Percentiles rank a stretch among this genome's conserved stretches.
These are phyloP conservation scores for Coemansia aciculifera DNA, from an alignment of 192 early-diverging fungal species.

Conservation along the genomic window DNA sequence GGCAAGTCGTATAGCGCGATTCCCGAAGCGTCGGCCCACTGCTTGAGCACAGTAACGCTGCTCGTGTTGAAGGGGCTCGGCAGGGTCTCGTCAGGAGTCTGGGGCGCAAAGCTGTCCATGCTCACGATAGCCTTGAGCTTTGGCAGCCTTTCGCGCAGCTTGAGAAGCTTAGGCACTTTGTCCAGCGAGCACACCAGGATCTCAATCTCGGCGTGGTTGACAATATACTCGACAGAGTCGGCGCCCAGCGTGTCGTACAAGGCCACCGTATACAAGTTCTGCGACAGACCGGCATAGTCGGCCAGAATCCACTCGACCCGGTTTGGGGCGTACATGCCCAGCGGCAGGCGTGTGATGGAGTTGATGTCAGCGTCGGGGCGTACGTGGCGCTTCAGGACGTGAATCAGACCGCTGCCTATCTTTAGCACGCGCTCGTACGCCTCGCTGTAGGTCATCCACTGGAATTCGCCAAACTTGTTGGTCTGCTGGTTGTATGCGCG, in stretches of 20 bases:
- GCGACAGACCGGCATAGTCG: slow-evolving; percentile 65
- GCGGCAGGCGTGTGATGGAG: slow-evolving; percentile 34
- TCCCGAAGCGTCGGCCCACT: slow-evolving; percentile 66
- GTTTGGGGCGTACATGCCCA: slow-evolving; percentile 78
- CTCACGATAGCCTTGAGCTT: slow-evolving; percentile 71
- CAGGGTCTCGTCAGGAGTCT: slow-evolving; percentile 29
- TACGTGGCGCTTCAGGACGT: slow-evolving; percentile 58
- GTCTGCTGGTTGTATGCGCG: slow-evolving; percentile 62
- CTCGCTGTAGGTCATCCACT: slow-evolving; percentile 72
- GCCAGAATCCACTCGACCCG: slow-evolving; percentile 75
- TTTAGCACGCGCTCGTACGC: slow-evolving; percentile 60
- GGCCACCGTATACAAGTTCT: slow-evolving; percentile 69
- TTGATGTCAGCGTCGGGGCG: slow-evolving; percentile 37
- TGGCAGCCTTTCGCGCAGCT: slow-evolving; percentile 62
- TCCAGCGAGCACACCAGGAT: slow-evolving; percentile 67
- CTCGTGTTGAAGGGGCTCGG: slow-evolving; percentile 49
- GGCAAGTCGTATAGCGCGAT: slow-evolving; percentile 62
- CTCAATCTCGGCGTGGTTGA: slow-evolving; percentile 80
- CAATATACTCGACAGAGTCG: slow-evolving; percentile 78
- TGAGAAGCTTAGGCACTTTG: slow-evolving; percentile 62
- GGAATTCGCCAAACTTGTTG: slow-evolving; percentile 64
- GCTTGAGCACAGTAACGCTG: slow-evolving; percentile 41
- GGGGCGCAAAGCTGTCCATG: slow-evolving; percentile 60
- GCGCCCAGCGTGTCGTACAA: slow-evolving; percentile 90
- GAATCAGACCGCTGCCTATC: slow-evolving; percentile 71